Percentiles rank a stretch among this genome's conserved stretches.
Conservation (phyloP, 768 basidiomycete genomes). For the Boletus patriciae region DNA sequence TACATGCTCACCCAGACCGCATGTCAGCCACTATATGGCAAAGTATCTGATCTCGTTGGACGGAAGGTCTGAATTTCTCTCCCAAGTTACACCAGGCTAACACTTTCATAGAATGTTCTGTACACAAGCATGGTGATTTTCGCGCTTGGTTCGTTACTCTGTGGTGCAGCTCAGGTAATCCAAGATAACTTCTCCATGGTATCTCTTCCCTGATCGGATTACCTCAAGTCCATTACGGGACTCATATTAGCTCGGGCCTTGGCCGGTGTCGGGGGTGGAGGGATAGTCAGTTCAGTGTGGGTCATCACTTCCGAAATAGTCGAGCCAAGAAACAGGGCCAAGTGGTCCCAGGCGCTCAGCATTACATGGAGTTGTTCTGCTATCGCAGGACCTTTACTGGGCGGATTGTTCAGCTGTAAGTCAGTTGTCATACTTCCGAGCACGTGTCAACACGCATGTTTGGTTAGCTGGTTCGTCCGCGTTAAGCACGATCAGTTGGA, state of each 20-base stretch:
- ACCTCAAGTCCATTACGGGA: conserved; percentile 46
- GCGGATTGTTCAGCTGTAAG: conserved; percentile 78
- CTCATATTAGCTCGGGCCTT: conserved; percentile 64
- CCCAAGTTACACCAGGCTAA: conserved; percentile 6
- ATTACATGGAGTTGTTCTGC: conserved; percentile 87
- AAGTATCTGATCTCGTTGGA: conserved; percentile 75
- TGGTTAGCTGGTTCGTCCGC: conserved; percentile 29
- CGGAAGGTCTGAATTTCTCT: conserved; percentile 56
- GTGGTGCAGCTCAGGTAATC: conserved; percentile 68
- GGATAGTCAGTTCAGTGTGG: conserved; percentile 85
- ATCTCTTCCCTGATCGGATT: conserved; percentile 19
- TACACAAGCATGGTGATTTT: conserved; percentile 76
- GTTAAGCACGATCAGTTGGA: conserved; percentile 53
- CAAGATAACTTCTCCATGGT: conserved; percentile 16
- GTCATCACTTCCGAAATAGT: conserved; percentile 85
- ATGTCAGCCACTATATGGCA: conserved; percentile 80
- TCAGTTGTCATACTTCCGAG: conserved; percentile 14
- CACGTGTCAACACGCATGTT: conserved; percentile 21
- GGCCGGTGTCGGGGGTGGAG: conserved; percentile 84
- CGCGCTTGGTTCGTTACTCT: conserved; percentile 74
- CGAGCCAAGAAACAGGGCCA: conserved; percentile 63
- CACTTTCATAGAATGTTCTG: conserved; percentile 52
- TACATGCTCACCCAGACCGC: conserved; percentile 88
- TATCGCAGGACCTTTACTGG: conserved; percentile 78
- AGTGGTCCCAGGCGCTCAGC: conserved; percentile 84